Evolutionary conservation across 441 rosid genomes (phyloP).

Genomic region (Mallotus japonicus): DNA sequence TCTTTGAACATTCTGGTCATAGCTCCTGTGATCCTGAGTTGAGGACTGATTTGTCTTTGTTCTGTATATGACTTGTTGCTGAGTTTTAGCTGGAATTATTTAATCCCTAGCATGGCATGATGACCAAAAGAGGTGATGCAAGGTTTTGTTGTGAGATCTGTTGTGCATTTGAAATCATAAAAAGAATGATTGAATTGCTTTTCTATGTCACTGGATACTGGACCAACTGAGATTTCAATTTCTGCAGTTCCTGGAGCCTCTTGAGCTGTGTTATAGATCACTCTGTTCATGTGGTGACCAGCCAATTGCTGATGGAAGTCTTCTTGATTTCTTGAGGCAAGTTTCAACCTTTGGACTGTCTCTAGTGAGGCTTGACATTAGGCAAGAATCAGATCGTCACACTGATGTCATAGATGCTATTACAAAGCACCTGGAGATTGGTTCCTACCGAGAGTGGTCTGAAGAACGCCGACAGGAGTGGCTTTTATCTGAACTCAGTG

Average conservation of each 20-base stretch:
- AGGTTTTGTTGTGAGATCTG: background rate
- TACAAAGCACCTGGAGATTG: constrained; percentile 74
- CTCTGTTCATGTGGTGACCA: constrained; percentile 82
- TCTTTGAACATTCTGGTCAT: background rate
- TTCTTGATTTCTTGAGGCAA: constrained; percentile 93
- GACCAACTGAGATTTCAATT: constrained; percentile 19
- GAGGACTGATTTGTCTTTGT: background rate
- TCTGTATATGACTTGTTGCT: background rate
- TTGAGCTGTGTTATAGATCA: constrained; percentile 85
- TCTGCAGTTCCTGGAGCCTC: constrained; percentile 86
- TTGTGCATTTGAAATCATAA: background rate
- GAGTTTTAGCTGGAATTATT: background rate
- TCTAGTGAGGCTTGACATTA: constrained; percentile 81
- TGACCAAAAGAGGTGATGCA: background rate
- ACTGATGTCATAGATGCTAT: constrained; percentile 88
- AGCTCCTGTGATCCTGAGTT: background rate
- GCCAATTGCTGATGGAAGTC: constrained; percentile 91
- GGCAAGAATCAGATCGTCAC: constrained; percentile 96
- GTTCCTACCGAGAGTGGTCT: constrained; percentile 90
- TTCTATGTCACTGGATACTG: background rate
- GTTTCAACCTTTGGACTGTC: constrained; percentile 91
- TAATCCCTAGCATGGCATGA: background rate
- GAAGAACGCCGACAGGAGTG: constrained; percentile 83
- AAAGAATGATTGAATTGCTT: background rate
- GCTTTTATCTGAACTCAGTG: constrained; percentile 84